Conservation (phyloP, 2,329 filamentous ascomycete genomes). For the Didymella sp. region DNA sequence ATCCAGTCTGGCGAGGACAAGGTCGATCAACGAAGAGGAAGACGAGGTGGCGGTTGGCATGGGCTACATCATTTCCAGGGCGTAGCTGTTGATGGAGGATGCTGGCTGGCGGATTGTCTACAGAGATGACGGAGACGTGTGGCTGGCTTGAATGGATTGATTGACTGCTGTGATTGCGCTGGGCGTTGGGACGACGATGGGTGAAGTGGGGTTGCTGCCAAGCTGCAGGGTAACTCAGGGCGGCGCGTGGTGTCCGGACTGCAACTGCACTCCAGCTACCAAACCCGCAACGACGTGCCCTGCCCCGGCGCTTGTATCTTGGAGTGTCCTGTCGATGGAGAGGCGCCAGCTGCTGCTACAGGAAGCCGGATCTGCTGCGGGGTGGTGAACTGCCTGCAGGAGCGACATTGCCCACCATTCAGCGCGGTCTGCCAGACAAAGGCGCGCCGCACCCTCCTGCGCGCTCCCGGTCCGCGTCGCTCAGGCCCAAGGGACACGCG, state of each 20-base stretch:
- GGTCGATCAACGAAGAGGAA: not conserved
- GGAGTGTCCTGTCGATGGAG: slow-evolving; percentile 43
- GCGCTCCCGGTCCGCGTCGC: slow-evolving; percentile 20
- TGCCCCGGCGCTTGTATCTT: slow-evolving; percentile 3
- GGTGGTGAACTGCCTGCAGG: slow-evolving; percentile 39
- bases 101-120: not conserved
- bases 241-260: not conserved
- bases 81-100: not conserved
- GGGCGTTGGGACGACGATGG: not conserved
- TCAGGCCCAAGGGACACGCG: slow-evolving; percentile 22
- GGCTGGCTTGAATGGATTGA: not conserved
- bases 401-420: slow-evolving; percentile 37
- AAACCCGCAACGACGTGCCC: not conserved
- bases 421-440: slow-evolving; percentile 38
- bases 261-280: too few species aligned
- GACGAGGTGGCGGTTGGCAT: not conserved
- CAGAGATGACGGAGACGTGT: not conserved
- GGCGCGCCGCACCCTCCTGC: slow-evolving; percentile 33
- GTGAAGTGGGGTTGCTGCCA: not conserved
- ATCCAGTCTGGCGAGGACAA: too few species aligned
- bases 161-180: not conserved
- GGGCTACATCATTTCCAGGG: not conserved
- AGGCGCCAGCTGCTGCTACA: slow-evolving; percentile 39
- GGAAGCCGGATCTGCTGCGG: slow-evolving; percentile 44
- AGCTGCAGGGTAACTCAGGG: not conserved